phyloP scores from a whole-genome alignment of 2,329 filamentous ascomycete genomes.

The Alternaria infectoria region DNA sequence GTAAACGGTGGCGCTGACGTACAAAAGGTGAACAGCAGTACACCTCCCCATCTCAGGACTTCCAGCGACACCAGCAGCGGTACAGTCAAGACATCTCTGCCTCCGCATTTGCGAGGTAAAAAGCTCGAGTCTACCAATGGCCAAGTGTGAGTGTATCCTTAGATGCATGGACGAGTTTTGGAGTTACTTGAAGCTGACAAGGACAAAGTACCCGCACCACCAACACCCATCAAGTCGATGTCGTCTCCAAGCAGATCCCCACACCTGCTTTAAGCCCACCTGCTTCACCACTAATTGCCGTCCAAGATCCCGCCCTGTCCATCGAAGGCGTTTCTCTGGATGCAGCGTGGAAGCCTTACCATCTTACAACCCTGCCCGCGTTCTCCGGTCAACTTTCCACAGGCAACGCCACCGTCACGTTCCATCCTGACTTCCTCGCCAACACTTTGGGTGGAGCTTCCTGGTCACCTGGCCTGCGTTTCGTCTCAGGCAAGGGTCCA shows the following conservation, averaged over 20 bases:
- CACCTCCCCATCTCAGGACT: conserved; percentile 11
- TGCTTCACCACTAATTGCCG: conserved; percentile 9
- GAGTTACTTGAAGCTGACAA: neutral
- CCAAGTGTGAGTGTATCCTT: conserved; percentile 7
- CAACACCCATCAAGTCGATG: conserved; percentile 27
- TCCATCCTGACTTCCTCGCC: conserved; percentile 48
- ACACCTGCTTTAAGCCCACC: conserved; percentile 18
- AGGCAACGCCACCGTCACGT: conserved; percentile 36
- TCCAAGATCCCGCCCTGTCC: conserved; percentile 7
- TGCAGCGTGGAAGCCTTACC: conserved; percentile 46
- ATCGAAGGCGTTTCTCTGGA: conserved; percentile 21
- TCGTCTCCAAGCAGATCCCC: conserved; percentile 1
- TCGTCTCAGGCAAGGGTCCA: conserved; percentile 28
- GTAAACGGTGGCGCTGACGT: conserved; percentile 12
- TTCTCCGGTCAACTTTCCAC: conserved; percentile 31
- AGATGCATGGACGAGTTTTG: neutral
- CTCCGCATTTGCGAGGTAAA: conserved; percentile 25
- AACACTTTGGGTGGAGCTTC: conserved; percentile 45
- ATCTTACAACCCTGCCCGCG: conserved; percentile 40
- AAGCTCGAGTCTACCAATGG: neutral
- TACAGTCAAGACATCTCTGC: conserved; percentile 17
- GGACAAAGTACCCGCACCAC: conserved; percentile 18
- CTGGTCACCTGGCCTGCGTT: conserved; percentile 53
- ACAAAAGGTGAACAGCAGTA: conserved; percentile 13
- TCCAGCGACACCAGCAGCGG: conserved; percentile 6